Base-by-base conservation (phyloP, 2,329 filamentous ascomycete genomes). In the Corynespora cassiicola region DNA sequence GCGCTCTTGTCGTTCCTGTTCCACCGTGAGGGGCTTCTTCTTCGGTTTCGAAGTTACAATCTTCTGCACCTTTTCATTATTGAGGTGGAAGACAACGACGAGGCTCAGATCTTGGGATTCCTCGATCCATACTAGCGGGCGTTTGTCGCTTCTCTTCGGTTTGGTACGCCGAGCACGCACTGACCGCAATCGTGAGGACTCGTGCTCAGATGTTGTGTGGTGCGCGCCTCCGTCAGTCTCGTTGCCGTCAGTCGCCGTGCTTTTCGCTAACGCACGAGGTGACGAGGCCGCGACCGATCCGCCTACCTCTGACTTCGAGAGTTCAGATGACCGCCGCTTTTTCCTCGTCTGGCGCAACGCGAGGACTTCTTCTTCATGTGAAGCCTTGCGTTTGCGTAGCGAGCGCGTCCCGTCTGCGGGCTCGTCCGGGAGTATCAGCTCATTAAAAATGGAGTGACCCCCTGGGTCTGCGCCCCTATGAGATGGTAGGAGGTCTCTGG, bases 351-450 rank as follows among this genome's bases (percentile, higher is more conserved):
- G 58, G 36, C 69, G 59, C 26, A 57, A 53, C 11, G 72, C 68
- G 11, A 74, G 73, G 51, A 86, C 77, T 47, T 88, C 75, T 40
- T 82, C 80, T 9, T 80, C 75, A 3, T 87, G 86, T 1, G 88
- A 90, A 12, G 88, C 85, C 67, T 92, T 95, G 36, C 91, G 83
- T 70, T 95, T 95, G 44, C 91, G 81, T 43, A 95, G 73, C 20
- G 87, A 81, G 36, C 90, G 85, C 7, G 88, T 85, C 29, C 86
- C 87, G 66, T 92, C 87, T 72, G 86, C 76, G 6, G 85, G 78
- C 56, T 90, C 86, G 46, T 87, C 86, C 36, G 87, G 81, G 36
- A 87, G 75, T 23, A 87, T 84, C 8, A 87, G 72, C 39, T 84
- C 84, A 51, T 87, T 87, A 66, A 90, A 90, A 18, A 90, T 82